Evolutionary conservation across 768 basidiomycete species (phyloP).

Genomic region (Leccinum broughii): DNA sequence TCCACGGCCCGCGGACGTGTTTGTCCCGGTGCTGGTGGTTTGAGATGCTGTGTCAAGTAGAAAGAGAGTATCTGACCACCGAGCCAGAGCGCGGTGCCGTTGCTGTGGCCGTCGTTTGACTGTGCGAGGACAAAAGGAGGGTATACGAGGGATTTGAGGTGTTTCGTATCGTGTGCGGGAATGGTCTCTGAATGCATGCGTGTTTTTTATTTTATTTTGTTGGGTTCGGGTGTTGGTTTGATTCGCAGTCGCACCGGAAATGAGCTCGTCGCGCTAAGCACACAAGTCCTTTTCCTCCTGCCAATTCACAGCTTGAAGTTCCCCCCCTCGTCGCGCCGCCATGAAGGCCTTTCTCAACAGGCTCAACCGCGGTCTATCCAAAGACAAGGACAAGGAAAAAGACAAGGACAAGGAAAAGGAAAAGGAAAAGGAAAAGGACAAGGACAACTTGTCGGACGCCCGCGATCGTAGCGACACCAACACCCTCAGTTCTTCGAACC

Average conservation of each 20-base stretch:
- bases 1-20: slow-evolving; percentile 57
- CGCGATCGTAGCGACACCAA: slow-evolving; percentile 36
- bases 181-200: slow-evolving; percentile 4
- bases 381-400: slow-evolving; percentile 24
- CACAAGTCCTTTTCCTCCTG: not conserved
- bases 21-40: slow-evolving; percentile 6
- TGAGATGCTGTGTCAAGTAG: slow-evolving; percentile 51
- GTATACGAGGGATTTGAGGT: slow-evolving; percentile 49
- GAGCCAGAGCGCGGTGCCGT: slow-evolving; percentile 86
- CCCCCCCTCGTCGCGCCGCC: slow-evolving; percentile 14
- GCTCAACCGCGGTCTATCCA: slow-evolving; percentile 63
- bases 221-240: slow-evolving; percentile 2
- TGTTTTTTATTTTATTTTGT: not conserved
- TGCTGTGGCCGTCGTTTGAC: slow-evolving; percentile 60
- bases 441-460: slow-evolving; percentile 14
- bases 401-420: slow-evolving; percentile 18
- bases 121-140: slow-evolving; percentile 53
- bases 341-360: slow-evolving; percentile 88
- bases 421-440: slow-evolving; percentile 27
- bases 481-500: slow-evolving; percentile 31
- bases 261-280: slow-evolving; percentile 21
- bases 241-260: slow-evolving; percentile 20
- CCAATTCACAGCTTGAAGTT: not conserved
- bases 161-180: slow-evolving; percentile 69
- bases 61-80: slow-evolving; percentile 72